Evolutionary conservation across 2,329 filamentous ascomycete species (phyloP), one percentile per base, ranked within the genome.

Genomic region (Colletotrichum gloeosporioides): DNA sequence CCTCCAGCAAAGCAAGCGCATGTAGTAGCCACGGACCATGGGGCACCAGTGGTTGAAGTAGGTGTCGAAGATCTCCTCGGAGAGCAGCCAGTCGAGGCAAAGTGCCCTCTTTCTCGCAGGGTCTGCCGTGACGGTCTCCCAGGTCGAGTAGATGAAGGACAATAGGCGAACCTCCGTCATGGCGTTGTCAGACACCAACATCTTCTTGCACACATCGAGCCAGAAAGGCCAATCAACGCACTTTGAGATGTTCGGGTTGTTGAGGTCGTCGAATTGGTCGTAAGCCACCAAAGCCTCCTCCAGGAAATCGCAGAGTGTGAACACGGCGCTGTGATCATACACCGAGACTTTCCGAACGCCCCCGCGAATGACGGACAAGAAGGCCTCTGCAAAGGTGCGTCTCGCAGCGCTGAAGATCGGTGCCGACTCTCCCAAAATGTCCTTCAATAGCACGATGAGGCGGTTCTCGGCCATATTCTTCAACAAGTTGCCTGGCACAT

Each of bases 21-120:
- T 97, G 82, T 94, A 98, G 84, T 98, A 98, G 16, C 95, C 94
- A 77, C 96, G 92, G 27, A 98, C 95, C 96, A 98, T 98, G 0
- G 96, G 95, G 81, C 95, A 98, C 96, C 96, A 98, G 81, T 98
- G 95, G 81, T 94, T 96, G 86, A 98, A 98, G 77, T 95, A 93
- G 77, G 91, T 92, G 81, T 95, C 92, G 82, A 98, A 98, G 3
- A 94, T 90, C 31, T 93, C 89, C 70, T 94, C 93, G 8, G 93
- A 90, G 15, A 98, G 87, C 53, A 98, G 86, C 88, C 97, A 96
- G 27, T 92, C 91, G 32, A 94, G 80, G 82, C 95, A 98, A 22
- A 98, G 82, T 16, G 89, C 87, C 73, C 90, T 88, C 84, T 96
- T 98, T 66, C 94, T 90, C 67, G 88, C 86, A 3, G 93, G 89